These are phyloP conservation scores for Usnea hakonensis DNA, from an alignment of 495 filamentous ascomycete genomes.

Conservation along the genomic window DNA sequence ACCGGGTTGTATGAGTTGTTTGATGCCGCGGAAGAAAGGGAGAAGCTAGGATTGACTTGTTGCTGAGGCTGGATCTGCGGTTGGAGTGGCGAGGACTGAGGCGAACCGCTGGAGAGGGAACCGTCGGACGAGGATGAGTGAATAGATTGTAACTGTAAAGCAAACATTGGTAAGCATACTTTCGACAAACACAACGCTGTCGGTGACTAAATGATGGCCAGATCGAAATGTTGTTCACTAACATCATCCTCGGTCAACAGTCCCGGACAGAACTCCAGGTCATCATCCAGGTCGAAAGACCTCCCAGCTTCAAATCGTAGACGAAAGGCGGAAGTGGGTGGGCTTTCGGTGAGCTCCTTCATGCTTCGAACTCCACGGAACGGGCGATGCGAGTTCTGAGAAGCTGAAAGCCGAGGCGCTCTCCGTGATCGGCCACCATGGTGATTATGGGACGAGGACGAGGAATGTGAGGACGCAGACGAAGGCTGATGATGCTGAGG, in stretches of 20 bases:
- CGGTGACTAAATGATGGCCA: neutral
- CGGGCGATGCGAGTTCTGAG: constrained; percentile 74
- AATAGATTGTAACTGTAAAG: constrained; percentile 70
- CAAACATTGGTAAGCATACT: neutral
- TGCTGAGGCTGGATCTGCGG: constrained; percentile 68
- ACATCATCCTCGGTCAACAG: constrained; percentile 95
- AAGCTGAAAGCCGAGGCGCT: constrained; percentile 69
- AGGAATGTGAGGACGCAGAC: constrained; percentile 44
- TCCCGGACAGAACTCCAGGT: constrained; percentile 91
- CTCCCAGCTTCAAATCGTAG: constrained; percentile 81
- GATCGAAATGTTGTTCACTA: constrained; percentile 39
- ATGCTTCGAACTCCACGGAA: constrained; percentile 74
- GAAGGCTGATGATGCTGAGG: constrained; percentile 54
- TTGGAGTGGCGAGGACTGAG: constrained; percentile 80
- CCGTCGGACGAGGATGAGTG: constrained; percentile 86
- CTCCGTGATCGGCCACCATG: constrained; percentile 82
- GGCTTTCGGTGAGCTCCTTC: constrained; percentile 79
- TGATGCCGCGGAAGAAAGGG: constrained; percentile 64
- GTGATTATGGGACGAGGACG: constrained; percentile 58
- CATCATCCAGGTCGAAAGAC: constrained; percentile 95
- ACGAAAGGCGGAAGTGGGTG: constrained; percentile 66
- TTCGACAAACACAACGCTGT: neutral
- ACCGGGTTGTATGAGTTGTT: constrained; percentile 60
- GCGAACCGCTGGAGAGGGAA: constrained; percentile 88
- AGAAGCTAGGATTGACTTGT: constrained; percentile 69